phyloP scores from a whole-genome alignment of 225 moss, liverwort and hornwort species.

The Marchantia paleacea region DNA sequence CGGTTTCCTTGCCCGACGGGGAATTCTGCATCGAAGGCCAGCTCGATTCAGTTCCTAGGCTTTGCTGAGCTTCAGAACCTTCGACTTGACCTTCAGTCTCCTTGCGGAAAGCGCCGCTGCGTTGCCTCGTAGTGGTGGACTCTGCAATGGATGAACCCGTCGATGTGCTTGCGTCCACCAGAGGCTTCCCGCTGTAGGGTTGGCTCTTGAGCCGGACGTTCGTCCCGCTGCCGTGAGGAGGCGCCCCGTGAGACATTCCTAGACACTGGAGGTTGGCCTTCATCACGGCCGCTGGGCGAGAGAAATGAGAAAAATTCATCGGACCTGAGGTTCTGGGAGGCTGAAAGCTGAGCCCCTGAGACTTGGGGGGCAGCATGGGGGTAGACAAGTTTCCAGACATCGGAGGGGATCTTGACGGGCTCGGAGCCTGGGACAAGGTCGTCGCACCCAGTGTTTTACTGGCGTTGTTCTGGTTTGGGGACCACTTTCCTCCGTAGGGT shows the following conservation, averaged over 20 bases:
- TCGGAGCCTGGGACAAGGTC: constrained; percentile 16
- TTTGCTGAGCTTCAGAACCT: constrained; percentile 39
- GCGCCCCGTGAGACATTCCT: constrained; percentile 31
- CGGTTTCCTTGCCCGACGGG: constrained; percentile 37
- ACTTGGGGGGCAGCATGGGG: constrained; percentile 54
- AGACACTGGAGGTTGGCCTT: constrained; percentile 70
- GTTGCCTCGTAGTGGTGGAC: constrained; percentile 55
- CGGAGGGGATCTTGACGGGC: constrained; percentile 16
- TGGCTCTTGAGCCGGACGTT: constrained; percentile 36
- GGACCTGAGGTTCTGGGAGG: constrained; percentile 35
- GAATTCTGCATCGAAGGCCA: constrained; percentile 46
- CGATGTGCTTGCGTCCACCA: constrained; percentile 52
- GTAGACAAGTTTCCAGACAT: constrained; percentile 22
- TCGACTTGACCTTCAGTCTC: constrained; percentile 38
- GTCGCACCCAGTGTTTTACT: constrained; percentile 33
- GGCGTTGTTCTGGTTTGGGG: constrained; percentile 19
- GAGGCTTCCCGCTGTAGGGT: constrained; percentile 21
- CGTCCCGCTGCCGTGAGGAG: constrained; percentile 15
- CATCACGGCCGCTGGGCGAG: constrained; percentile 48
- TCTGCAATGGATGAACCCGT: constrained; percentile 71
- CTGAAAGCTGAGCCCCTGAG: constrained; percentile 33
- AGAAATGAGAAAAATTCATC: constrained; percentile 79
- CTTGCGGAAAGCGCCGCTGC: constrained; percentile 34
- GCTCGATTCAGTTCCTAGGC: constrained; percentile 42
- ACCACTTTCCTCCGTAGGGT: constrained; percentile 40